Evolutionary conservation across 2,329 filamentous ascomycete species (phyloP).

Genomic region (Lachnellula willkommii): DNA sequence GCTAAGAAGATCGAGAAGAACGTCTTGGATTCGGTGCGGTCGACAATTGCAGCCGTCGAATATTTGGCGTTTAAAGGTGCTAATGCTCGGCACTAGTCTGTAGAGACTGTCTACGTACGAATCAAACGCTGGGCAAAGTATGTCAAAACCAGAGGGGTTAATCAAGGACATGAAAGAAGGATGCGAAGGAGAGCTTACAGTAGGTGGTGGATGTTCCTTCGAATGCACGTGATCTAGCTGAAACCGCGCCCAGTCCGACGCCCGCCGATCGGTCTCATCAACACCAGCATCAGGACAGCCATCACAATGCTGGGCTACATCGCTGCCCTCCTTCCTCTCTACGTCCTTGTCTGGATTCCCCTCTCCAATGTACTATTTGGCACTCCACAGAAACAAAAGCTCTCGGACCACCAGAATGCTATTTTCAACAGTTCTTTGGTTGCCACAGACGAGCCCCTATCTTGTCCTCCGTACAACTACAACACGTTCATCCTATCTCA

Average conservation of each 20-base stretch:
- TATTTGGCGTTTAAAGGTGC: background rate
- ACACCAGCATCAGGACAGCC: background rate
- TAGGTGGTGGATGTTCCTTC: background rate
- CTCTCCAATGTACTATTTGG: conserved; percentile 23
- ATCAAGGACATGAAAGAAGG: background rate
- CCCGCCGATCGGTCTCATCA: background rate
- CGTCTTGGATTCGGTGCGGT: background rate
- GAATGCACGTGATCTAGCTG: background rate
- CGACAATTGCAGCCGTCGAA: background rate
- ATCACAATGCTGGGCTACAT: conserved; percentile 28
- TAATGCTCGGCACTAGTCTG: background rate
- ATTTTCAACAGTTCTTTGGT: conserved; percentile 27
- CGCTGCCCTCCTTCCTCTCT: conserved; percentile 26
- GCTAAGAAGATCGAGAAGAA: background rate
- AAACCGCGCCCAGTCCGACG: background rate
- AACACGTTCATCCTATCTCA: conserved; percentile 45
- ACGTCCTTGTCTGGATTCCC: conserved; percentile 26
- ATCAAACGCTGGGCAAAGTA: background rate
- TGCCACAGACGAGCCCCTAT: conserved; percentile 26
- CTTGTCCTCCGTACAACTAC: conserved; percentile 25
- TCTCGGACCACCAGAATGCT: conserved; percentile 2
- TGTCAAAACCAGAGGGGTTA: background rate
- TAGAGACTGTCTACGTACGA: background rate
- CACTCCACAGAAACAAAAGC: background rate
- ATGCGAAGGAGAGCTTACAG: background rate